Percentiles rank a stretch among this genome's conserved stretches.
Conservation (phyloP, 2,329 filamentous ascomycete genomes). For the Aureobasidium sp. region DNA sequence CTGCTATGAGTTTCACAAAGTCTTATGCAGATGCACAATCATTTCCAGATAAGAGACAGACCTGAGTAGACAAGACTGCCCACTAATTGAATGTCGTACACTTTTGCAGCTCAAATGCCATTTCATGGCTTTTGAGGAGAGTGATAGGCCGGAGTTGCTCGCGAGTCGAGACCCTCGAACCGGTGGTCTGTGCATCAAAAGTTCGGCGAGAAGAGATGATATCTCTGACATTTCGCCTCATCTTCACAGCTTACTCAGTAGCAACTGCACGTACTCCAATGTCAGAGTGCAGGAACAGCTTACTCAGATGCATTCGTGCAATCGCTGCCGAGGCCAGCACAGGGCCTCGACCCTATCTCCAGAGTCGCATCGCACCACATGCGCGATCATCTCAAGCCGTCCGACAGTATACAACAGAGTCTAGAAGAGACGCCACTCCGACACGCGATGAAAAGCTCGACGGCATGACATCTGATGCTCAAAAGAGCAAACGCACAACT, state of each 20-base stretch:
- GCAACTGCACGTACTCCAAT: constrained; percentile 21
- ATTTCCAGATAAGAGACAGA: not conserved
- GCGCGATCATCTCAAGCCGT: not conserved
- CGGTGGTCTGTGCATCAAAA: constrained; percentile 7
- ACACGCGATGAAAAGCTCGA: not conserved
- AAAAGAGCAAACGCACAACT: not conserved
- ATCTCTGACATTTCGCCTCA: not conserved
- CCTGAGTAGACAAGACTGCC: too few relatives aligned
- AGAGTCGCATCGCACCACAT: constrained; percentile 12
- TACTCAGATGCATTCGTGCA: constrained; percentile 34
- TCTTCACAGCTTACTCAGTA: not conserved
- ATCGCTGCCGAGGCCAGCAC: constrained; percentile 25
- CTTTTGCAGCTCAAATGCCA: not conserved
- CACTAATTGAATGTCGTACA: not conserved
- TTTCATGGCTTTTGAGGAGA: not conserved
- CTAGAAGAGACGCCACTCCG: not conserved
- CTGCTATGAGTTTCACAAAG: not conserved
- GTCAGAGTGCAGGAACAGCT: constrained; percentile 38
- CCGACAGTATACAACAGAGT: not conserved
- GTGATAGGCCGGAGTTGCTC: not conserved
- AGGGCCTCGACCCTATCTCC: constrained; percentile 12
- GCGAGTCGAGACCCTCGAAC: not conserved
- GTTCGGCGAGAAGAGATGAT: not conserved
- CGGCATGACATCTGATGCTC: not conserved
- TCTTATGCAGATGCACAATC: not conserved